Percentiles rank a stretch among this genome's conserved stretches.
phyloP scores from a whole-genome alignment of 345 rosid species.

The Eucalyptus sp. region DNA sequence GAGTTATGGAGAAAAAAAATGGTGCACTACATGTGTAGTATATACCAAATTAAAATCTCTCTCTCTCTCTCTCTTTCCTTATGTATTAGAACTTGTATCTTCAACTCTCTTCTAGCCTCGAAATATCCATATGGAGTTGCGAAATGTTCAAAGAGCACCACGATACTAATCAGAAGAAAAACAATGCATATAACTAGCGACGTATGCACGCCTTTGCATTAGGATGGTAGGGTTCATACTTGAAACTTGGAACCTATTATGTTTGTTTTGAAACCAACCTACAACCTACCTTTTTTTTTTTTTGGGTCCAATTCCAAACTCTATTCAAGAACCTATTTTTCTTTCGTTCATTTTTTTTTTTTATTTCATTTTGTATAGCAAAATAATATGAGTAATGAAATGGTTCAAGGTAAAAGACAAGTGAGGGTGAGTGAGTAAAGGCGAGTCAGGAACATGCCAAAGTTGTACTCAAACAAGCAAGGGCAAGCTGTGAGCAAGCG shows the following conservation, averaged over 20 bases:
- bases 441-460: fast-evolving
- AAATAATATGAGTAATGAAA: too few species aligned
- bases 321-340: not conserved
- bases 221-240: not conserved
- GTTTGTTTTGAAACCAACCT: fast-evolving
- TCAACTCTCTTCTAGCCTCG: not conserved
- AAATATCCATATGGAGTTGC: not conserved
- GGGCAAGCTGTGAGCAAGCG: fast-evolving
- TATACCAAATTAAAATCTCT: not conserved
- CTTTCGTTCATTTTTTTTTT: too few species aligned
- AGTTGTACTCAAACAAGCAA: not conserved
- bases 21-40: not conserved
- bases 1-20: not conserved
- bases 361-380: too few species aligned
- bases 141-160: not conserved
- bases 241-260: not conserved
- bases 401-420: not conserved
- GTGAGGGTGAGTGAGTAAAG: not conserved
- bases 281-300: not conserved
- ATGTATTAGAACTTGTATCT: not conserved
- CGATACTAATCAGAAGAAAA: fast-evolving
- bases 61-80: not conserved
- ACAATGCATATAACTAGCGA: not conserved
- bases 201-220: fast-evolving
- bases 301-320: not conserved